Percentiles rank a stretch among this genome's conserved stretches.
Conservation (phyloP, 306 rosid genomes). For the Pachyrhizus erosus region DNA sequence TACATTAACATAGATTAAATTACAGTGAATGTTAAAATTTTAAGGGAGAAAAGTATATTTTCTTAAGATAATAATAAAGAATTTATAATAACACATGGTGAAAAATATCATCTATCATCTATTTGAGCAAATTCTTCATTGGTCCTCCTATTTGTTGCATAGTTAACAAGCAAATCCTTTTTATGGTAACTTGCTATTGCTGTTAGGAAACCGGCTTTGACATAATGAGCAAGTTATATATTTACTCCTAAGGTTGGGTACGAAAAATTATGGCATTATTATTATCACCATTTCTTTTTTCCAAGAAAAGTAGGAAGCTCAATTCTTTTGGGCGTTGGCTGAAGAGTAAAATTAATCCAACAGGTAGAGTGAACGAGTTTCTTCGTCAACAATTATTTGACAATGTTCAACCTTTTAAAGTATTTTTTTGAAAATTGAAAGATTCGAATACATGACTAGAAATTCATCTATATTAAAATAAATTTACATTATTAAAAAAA, state of each 20-base stretch:
- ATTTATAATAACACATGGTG: neutral
- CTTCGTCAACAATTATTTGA: neutral
- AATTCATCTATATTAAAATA: neutral
- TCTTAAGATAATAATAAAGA: neutral
- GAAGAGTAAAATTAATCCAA: neutral
- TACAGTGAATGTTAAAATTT: neutral
- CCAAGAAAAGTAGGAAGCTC: neutral
- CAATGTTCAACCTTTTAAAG: neutral
- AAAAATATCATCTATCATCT: neutral
- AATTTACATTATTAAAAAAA: no score
- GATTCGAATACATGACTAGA: neutral
- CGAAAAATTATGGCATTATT: neutral
- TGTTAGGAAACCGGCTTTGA: neutral
- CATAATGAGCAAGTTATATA: neutral
- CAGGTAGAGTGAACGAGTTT: neutral
- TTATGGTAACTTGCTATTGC: neutral
- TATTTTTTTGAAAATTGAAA: neutral
- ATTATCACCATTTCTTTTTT: no score
- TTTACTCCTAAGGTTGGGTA: neutral
- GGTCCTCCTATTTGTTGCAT: neutral
- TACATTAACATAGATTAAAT: neutral
- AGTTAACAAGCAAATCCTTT: constrained; percentile 21
- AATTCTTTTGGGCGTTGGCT: neutral
- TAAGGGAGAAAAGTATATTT: neutral
- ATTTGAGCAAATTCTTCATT: constrained; percentile 43